Percentiles rank a stretch among this genome's conserved stretches.
These are phyloP conservation scores for Elsinoe perseae DNA, from an alignment of 2,329 filamentous ascomycete genomes.

Conservation along the genomic window DNA sequence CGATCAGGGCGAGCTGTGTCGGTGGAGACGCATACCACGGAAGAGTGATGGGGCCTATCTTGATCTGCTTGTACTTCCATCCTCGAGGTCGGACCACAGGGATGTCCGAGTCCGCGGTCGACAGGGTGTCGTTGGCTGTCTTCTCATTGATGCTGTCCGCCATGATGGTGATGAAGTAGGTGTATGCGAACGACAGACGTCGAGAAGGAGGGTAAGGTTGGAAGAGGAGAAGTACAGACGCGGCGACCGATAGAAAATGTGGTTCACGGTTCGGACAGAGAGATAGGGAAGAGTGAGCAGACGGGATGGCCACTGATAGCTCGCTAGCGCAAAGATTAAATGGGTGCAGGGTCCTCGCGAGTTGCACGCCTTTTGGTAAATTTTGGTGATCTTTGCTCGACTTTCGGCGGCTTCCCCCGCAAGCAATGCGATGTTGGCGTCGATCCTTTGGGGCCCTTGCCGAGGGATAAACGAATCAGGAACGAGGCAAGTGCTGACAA, in stretches of 20 bases:
- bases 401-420: no score
- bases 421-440: background rate
- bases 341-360: conserved; percentile 5
- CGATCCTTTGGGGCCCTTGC: background rate
- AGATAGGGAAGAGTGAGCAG: background rate
- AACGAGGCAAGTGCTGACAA: background rate
- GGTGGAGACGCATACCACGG: conserved; percentile 45
- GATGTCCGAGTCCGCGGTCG: conserved; percentile 4
- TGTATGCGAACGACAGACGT: conserved; percentile 15
- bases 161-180: conserved; percentile 16
- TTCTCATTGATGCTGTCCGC: conserved; percentile 20
- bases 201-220: background rate
- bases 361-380: background rate
- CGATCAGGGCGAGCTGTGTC: conserved; percentile 42
- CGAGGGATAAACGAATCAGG: background rate
- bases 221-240: background rate
- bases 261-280: conserved; percentile 5
- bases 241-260: background rate
- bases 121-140: conserved; percentile 6
- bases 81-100: conserved; percentile 33
- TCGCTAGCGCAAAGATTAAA: background rate
- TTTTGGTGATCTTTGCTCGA: background rate
- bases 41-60: conserved; percentile 35
- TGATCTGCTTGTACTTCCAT: conserved; percentile 42
- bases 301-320: background rate